Evolutionary conservation across 169 alveolate species (phyloP).

Genomic region (Plasmodium chabaudi): DNA sequence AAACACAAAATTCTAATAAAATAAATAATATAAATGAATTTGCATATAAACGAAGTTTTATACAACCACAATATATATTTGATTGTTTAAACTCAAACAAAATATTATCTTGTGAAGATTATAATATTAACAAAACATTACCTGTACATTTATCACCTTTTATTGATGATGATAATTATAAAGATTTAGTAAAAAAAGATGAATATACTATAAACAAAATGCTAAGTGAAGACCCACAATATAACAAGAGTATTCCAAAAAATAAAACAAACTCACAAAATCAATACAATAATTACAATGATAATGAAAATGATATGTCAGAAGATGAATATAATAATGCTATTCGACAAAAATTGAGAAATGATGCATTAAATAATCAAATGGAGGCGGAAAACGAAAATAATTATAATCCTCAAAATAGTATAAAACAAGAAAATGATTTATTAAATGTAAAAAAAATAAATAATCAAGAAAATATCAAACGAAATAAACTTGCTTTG

Average conservation of each 20-base stretch:
- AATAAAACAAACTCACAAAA: background rate
- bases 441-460: background rate
- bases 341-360: slow-evolving; percentile 10
- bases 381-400: slow-evolving; percentile 52
- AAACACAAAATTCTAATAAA: background rate
- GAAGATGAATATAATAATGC: slow-evolving; percentile 25
- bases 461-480: slow-evolving; percentile 19
- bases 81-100: slow-evolving; percentile 92
- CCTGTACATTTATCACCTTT: slow-evolving; percentile 98
- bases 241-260: background rate
- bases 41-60: slow-evolving; percentile 70
- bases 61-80: slow-evolving; percentile 97
- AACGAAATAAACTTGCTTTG: slow-evolving; percentile 42
- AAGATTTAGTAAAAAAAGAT: slow-evolving; percentile 61
- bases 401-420: background rate
- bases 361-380: slow-evolving; percentile 43
- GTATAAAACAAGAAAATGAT: background rate
- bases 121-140: slow-evolving; percentile 91
- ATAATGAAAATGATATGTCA: slow-evolving; percentile 9
- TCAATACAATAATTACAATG: background rate
- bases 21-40: background rate
- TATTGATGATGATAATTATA: slow-evolving; percentile 73
- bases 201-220: slow-evolving; percentile 55
- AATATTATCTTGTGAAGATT: slow-evolving; percentile 91
- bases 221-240: slow-evolving; percentile 9